Conservation (phyloP, 2,329 filamentous ascomycete genomes). For the Sclerotinia minor region DNA sequence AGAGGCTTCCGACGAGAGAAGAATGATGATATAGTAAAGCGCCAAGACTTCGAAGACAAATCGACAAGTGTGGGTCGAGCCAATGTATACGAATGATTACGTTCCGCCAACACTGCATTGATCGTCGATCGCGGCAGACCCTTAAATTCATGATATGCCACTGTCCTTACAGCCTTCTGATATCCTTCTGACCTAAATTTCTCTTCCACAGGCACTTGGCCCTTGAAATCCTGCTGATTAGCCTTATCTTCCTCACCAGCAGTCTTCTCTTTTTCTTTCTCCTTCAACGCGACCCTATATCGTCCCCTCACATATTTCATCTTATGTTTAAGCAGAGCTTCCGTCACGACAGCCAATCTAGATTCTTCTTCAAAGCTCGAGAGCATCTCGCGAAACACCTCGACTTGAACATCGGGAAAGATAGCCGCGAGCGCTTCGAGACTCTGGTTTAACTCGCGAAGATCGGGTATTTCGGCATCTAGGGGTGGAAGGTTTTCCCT, state of each 20-base stretch:
- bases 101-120: constrained; percentile 75
- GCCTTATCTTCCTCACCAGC: constrained; percentile 35
- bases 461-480: constrained; percentile 56
- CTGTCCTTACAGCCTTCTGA: constrained; percentile 64
- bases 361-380: constrained; percentile 73
- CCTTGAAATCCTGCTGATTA: constrained; percentile 16
- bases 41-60: constrained; percentile 73
- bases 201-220: constrained; percentile 57
- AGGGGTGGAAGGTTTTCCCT: constrained; percentile 54
- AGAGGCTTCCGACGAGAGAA: constrained; percentile 64
- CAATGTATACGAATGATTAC: constrained; percentile 75
- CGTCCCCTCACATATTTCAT: constrained; percentile 70
- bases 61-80: constrained; percentile 68
- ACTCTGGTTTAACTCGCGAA: constrained; percentile 68
- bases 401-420: constrained; percentile 78
- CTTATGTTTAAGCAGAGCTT: constrained; percentile 72
- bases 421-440: constrained; percentile 68
- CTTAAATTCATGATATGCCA: constrained; percentile 74
- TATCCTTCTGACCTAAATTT: constrained; percentile 68
- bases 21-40: constrained; percentile 70
- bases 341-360: constrained; percentile 72
- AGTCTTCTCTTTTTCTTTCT: constrained; percentile 36
- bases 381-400: constrained; percentile 82
- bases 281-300: constrained; percentile 51
- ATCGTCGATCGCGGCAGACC: constrained; percentile 72